These are phyloP conservation scores for Ascosphaera apis DNA, from an alignment of 2,329 filamentous ascomycete species.

Conservation along the genomic window DNA sequence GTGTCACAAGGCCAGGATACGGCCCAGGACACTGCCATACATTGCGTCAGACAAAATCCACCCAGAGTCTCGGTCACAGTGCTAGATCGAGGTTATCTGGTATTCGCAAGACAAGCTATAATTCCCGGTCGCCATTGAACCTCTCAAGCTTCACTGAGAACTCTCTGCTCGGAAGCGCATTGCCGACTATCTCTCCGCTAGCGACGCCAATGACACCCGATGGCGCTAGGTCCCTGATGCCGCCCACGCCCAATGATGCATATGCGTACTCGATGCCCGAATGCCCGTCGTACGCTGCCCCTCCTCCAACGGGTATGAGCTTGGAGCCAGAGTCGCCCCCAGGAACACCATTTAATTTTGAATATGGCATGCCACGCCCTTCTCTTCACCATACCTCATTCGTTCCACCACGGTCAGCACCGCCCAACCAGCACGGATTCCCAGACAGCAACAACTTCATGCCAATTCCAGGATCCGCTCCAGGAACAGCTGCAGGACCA, in stretches of 20 bases:
- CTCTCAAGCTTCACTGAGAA: conserved; percentile 23
- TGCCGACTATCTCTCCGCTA: conserved; percentile 17
- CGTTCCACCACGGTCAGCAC: conserved; percentile 19
- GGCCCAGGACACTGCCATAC: conserved; percentile 15
- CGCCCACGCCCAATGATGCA: conserved; percentile 16
- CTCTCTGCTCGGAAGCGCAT: conserved; percentile 13
- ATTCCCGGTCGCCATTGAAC: conserved; percentile 25
- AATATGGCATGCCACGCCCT: conserved; percentile 17
- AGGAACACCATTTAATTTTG: conserved; percentile 17
- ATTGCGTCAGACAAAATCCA: conserved; percentile 24
- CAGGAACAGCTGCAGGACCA: no score
- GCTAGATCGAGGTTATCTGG: conserved; percentile 20
- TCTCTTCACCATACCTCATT: conserved; percentile 16
- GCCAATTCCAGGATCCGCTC: no score
- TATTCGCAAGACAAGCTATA: conserved; percentile 22
- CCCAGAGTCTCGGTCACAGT: conserved; percentile 16
- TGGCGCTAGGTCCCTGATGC: conserved; percentile 19
- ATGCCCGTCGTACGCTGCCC: conserved; percentile 9
- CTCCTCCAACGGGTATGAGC: conserved; percentile 17
- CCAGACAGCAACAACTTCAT: no score
- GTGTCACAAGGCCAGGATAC: conserved; percentile 13
- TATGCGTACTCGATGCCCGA: conserved; percentile 16
- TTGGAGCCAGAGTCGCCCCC: conserved; percentile 22
- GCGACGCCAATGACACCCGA: conserved; percentile 22
- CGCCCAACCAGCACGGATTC: conserved; percentile 22